phyloP scores from a whole-genome alignment of 345 rosid genomes.

The Brassica nigra region DNA sequence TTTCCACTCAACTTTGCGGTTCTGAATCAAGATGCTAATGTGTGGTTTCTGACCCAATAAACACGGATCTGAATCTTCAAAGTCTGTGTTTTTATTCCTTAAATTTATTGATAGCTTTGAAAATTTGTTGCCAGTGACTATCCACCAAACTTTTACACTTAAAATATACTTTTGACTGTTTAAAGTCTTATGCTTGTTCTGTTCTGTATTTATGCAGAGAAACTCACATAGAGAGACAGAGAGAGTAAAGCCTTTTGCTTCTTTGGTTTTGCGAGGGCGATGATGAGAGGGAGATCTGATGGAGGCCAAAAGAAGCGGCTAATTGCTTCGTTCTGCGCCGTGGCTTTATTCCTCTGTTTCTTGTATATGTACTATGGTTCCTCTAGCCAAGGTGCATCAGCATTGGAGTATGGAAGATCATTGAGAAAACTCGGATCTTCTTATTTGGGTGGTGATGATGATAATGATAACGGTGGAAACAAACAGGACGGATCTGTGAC shows the following conservation, averaged over 20 bases:
- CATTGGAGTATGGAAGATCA: slow-evolving; percentile 73
- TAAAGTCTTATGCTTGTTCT: slow-evolving; percentile 16
- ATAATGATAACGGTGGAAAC: slow-evolving; percentile 40
- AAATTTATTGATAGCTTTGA: not conserved
- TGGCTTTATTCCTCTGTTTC: slow-evolving; percentile 65
- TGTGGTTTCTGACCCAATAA: slow-evolving; percentile 31
- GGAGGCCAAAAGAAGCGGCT: slow-evolving; percentile 86
- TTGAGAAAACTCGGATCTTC: slow-evolving; percentile 66
- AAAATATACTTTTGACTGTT: not conserved
- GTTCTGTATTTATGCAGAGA: slow-evolving; percentile 38
- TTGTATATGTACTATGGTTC: slow-evolving; percentile 74
- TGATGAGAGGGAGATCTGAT: slow-evolving; percentile 89
- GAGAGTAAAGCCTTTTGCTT: slow-evolving; percentile 6
- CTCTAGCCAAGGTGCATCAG: slow-evolving; percentile 61
- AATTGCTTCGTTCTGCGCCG: slow-evolving; percentile 53
- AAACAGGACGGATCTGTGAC: slow-evolving; percentile 61
- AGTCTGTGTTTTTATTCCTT: not conserved
- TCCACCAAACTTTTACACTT: slow-evolving; percentile 13
- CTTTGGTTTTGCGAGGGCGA: not conserved
- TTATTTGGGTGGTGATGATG: slow-evolving; percentile 78
- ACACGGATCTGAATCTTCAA: slow-evolving; percentile 33
- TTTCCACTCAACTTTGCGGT: slow-evolving; percentile 20
- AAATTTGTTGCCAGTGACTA: slow-evolving; percentile 10
- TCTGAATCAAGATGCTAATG: slow-evolving; percentile 21
- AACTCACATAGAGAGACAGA: not conserved